These are phyloP conservation scores for Alternaria ventricosa DNA, from an alignment of 2,329 filamentous ascomycete species.

Conservation along the genomic window DNA sequence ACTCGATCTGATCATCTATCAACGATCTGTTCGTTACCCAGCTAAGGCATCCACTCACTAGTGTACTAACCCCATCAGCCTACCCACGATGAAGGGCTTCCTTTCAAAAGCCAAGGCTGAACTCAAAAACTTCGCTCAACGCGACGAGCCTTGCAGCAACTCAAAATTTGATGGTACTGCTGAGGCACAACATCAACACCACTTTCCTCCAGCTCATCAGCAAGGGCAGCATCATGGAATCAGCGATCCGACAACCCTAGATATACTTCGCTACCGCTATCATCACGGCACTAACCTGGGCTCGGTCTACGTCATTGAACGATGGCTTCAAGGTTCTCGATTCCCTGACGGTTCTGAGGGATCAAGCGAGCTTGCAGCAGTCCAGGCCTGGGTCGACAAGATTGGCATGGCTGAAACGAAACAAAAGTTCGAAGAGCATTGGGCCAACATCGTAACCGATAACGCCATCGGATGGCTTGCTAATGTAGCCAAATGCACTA, in stretches of 20 bases:
- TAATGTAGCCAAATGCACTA: constrained; percentile 61
- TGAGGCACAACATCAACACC: constrained; percentile 6
- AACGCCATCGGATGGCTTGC: constrained; percentile 61
- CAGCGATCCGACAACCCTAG: constrained; percentile 46
- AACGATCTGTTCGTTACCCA: background rate
- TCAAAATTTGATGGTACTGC: background rate
- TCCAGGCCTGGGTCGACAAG: constrained; percentile 55
- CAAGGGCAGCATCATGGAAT: constrained; percentile 38
- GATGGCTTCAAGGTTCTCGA: constrained; percentile 62
- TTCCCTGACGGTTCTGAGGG: constrained; percentile 54
- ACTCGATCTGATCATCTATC: background rate
- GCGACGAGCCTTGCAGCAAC: background rate
- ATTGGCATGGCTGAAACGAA: constrained; percentile 58
- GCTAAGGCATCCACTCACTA: constrained; percentile 1
- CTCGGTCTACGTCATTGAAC: constrained; percentile 65
- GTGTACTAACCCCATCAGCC: constrained; percentile 13
- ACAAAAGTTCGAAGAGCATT: constrained; percentile 61
- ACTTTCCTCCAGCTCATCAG: background rate
- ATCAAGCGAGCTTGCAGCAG: constrained; percentile 61
- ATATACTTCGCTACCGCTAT: constrained; percentile 62
- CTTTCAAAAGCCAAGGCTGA: constrained; percentile 39
- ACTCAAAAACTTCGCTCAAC: constrained; percentile 19
- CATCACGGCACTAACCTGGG: constrained; percentile 67
- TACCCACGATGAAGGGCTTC: constrained; percentile 32
- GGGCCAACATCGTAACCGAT: constrained; percentile 59